Conservation (phyloP, 371 early-diverging fungal species). For the Mortierella sp. region DNA sequence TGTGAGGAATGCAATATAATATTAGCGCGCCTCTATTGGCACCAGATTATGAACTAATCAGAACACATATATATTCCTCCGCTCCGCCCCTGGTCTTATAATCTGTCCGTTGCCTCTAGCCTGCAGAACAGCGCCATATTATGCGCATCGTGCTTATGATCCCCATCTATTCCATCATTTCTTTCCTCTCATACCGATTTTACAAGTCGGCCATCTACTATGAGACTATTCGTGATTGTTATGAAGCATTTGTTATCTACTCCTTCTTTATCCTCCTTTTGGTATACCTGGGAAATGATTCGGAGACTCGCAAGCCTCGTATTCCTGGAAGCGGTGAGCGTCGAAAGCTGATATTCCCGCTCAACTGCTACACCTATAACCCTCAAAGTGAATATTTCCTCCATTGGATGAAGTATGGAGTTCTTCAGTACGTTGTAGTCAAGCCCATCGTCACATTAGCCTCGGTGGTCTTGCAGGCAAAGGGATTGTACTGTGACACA, state of each 20-base stretch:
- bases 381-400: conserved; percentile 71
- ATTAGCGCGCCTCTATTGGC: no score
- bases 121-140: conserved; percentile 70
- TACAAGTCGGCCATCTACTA: conserved; percentile 74
- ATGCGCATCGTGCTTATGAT: conserved; percentile 78
- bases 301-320: conserved; percentile 43
- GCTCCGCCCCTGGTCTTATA: background rate
- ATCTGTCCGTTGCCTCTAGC: conserved; percentile 20
- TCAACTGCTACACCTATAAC: conserved; percentile 70
- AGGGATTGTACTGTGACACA: conserved; percentile 67
- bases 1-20: background rate
- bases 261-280: conserved; percentile 72
- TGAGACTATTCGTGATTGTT: conserved; percentile 73
- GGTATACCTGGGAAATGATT: conserved; percentile 67
- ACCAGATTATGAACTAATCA: background rate
- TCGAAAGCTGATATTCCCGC: conserved; percentile 67
- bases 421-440: conserved; percentile 75
- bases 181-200: conserved; percentile 73
- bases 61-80: background rate
- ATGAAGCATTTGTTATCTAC: conserved; percentile 76
- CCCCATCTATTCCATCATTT: conserved; percentile 77
- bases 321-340: conserved; percentile 48
- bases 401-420: conserved; percentile 64
- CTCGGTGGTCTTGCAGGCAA: conserved; percentile 64
- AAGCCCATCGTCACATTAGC: conserved; percentile 68